Evolutionary conservation across 208 protist genomes (phyloP), one percentile per base, ranked within the genome.

Genomic region (Phytomonas sp.): DNA sequence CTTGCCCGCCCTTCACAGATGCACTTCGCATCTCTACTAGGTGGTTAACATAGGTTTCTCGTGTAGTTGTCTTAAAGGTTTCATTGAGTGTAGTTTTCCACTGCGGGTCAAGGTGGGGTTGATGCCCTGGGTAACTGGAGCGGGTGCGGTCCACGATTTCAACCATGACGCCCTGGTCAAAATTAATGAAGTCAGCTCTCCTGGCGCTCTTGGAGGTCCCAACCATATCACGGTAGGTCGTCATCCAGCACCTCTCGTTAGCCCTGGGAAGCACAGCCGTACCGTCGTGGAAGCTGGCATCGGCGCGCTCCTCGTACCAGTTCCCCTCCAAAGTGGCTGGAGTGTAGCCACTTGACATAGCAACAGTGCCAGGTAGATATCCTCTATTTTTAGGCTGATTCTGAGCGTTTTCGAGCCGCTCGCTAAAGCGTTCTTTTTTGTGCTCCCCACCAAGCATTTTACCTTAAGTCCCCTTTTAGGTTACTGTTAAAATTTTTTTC

Each of bases 321-420:
- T 95, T 95, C 6, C 89, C 90, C 72, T 83, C 79, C 13, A 97
- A 72, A 2, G 88, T 94, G 9, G 53, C 76, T 33, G 87, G 83
- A 62, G 78, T 81, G 76, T 97, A 97, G 37, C 89, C 89, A 17
- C 68, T 79, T 0, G 87, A 90, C 73, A 83, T 79, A 23, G 84
- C 70, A 53, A 89, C 79, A 29, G 92, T 97, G 40, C 89, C 92
- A 6, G 80, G 82, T 11, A 94, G 76, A 77, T 96, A 94, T 62
- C 92, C 90, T 32, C 89, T 84, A 73, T 95, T 91, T 68, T 83
- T 82, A 5, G 89, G 90, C 67, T 95, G 92, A 70, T 95, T 97
- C 66, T 94, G 87, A 33, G 78, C 81, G 4, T 65, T 28, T 34
- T 71, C 68, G 33, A 95, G 67, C 7, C 88, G 79, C 82, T 97